These are phyloP conservation scores for Giardia duodenalis DNA, from an alignment of 208 protist genomes.

Conservation along the genomic window DNA sequence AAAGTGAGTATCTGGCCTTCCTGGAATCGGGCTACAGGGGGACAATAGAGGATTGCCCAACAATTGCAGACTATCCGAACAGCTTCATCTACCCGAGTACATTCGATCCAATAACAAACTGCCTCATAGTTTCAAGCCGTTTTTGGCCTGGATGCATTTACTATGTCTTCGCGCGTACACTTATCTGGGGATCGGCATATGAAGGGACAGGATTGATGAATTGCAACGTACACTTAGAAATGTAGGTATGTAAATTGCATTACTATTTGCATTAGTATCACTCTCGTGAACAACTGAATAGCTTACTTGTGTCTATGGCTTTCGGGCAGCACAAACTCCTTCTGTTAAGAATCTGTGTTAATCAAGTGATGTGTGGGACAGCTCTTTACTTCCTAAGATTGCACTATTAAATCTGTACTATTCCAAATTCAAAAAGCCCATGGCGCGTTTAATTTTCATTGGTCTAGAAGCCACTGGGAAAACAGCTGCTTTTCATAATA, in stretches of 20 bases:
- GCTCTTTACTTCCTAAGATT: too few species aligned
- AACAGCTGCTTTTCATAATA: background rate
- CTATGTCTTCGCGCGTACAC: constrained; percentile 9
- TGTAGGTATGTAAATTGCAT: too few species aligned
- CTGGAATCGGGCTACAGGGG: background rate
- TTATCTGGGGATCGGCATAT: constrained; percentile 9
- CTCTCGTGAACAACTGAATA: too few species aligned
- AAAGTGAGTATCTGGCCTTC: background rate
- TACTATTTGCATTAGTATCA: too few species aligned
- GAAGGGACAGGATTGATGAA: constrained; percentile 5
- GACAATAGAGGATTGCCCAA: background rate
- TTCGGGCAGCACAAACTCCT: too few species aligned
- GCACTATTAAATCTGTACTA: background rate
- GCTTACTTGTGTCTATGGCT: too few species aligned
- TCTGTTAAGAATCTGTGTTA: too few species aligned
- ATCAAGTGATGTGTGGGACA: too few species aligned
- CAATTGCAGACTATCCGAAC: background rate
- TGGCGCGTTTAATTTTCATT: background rate
- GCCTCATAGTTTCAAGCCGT: background rate
- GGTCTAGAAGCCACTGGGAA: background rate
- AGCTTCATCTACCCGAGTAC: background rate
- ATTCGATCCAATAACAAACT: background rate
- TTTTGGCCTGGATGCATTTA: background rate
- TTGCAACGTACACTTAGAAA: background rate
- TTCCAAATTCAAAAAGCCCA: background rate